Evolutionary conservation across 257 asterid genomes (phyloP).

Genomic region (Jaltomata sinuosa): DNA sequence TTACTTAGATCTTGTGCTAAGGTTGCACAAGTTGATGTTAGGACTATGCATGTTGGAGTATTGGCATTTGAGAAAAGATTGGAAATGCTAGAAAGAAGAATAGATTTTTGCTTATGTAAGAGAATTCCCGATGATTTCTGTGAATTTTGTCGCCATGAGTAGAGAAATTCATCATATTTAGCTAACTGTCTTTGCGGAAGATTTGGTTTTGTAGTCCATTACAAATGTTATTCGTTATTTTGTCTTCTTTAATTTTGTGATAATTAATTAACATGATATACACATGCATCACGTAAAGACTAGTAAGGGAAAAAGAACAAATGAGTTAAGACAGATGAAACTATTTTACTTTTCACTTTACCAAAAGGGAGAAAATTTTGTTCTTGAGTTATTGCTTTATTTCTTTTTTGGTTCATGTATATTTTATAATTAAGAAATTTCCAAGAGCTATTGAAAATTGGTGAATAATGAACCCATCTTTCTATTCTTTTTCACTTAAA

Average conservation of each 20-base stretch:
- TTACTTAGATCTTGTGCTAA: conserved; percentile 71
- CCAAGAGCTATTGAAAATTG: too few species aligned
- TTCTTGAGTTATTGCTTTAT: neutral
- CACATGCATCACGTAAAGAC: too few species aligned
- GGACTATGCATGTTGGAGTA: conserved; percentile 63
- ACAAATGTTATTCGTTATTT: neutral
- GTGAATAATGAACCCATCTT: too few species aligned
- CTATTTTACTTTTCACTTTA: too few species aligned
- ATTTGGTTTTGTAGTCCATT: neutral
- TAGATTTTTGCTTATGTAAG: conserved; percentile 22
- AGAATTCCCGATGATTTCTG: conserved; percentile 12
- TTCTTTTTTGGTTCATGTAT: too few species aligned
- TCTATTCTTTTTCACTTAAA: too few species aligned
- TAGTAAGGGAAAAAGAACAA: too few species aligned
- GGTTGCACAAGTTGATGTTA: conserved; percentile 54
- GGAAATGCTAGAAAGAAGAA: conserved; percentile 47
- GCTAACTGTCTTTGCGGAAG: neutral
- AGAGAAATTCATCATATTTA: neutral
- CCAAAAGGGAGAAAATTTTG: too few species aligned
- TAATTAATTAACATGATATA: too few species aligned
- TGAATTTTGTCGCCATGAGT: conserved; percentile 8
- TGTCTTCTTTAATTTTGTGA: too few species aligned
- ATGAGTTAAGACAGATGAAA: too few species aligned
- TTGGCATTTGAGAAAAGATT: conserved; percentile 61
- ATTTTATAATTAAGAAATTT: too few species aligned